Percentiles rank a stretch among this genome's conserved stretches.
Evolutionary conservation across 176 grass and related monocot species (phyloP).

Genomic region (Cocos nucifera): DNA sequence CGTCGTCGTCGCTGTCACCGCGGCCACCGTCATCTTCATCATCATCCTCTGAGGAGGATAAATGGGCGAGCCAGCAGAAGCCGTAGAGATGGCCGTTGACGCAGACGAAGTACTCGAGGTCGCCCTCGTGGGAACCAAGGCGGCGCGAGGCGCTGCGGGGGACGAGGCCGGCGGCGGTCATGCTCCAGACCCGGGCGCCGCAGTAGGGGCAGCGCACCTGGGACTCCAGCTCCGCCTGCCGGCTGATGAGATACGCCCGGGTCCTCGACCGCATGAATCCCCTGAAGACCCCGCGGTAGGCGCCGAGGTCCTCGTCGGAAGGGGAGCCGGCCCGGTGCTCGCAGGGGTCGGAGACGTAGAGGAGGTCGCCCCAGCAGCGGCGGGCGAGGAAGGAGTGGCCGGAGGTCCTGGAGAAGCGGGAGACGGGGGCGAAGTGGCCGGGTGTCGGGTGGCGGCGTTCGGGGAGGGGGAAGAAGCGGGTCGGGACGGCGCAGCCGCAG

Average conservation of each 20-base stretch:
- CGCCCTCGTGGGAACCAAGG: constrained; percentile 37
- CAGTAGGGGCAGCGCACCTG: constrained; percentile 67
- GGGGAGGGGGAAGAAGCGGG: constrained; percentile 16
- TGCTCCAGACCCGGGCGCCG: constrained; percentile 67
- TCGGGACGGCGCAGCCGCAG: constrained; percentile 29
- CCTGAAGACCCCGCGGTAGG: constrained; percentile 64
- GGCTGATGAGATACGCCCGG: constrained; percentile 41
- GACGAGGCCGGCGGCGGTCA: constrained; percentile 51
- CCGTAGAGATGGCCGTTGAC: constrained; percentile 77
- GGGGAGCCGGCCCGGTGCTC: constrained; percentile 31
- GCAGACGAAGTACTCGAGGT: constrained; percentile 81
- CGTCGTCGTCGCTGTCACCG: constrained; percentile 1
- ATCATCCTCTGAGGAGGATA: constrained; percentile 34
- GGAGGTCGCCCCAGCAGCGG: constrained; percentile 51
- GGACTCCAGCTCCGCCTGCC: constrained; percentile 40
- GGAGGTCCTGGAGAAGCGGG: constrained; percentile 80
- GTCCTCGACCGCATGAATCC: constrained; percentile 62
- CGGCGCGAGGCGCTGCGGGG: constrained; percentile 44
- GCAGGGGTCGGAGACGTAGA: constrained; percentile 77
- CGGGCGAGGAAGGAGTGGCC: constrained; percentile 50
- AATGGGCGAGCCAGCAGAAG: constrained; percentile 58
- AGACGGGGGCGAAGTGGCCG: constrained; percentile 41
- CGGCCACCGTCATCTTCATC: constrained; percentile 2
- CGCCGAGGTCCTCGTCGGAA: constrained; percentile 29
- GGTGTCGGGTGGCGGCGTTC: not conserved